A percentile compares a stretch with the other conserved stretches of the same genome.
phyloP scores from a whole-genome alignment of 1,284 basidiomycete species.

The Phylloboletellus chloephorus region DNA sequence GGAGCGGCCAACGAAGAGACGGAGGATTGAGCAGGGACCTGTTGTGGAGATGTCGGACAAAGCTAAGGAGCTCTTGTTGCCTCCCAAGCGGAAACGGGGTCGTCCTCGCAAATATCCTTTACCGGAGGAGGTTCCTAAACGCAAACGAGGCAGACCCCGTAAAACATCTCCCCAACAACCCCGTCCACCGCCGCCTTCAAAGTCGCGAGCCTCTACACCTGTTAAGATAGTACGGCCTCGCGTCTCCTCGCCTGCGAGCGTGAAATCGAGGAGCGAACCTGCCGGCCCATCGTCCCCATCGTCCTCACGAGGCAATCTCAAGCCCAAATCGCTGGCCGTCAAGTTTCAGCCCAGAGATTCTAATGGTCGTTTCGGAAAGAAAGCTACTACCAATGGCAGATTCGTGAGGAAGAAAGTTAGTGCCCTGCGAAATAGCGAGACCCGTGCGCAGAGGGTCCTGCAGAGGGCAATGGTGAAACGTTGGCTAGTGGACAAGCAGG shows the following conservation, averaged over 20 bases:
- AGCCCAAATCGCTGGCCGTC: constrained; percentile 44
- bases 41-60: constrained; percentile 36
- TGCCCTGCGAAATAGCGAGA: constrained; percentile 22
- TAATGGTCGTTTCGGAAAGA: constrained; percentile 49
- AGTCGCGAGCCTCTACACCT: constrained; percentile 12
- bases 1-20: constrained; percentile 42
- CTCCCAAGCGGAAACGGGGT: constrained; percentile 33
- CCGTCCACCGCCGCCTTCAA: constrained; percentile 12
- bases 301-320: constrained; percentile 26
- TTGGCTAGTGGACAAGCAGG: constrained; percentile 30
- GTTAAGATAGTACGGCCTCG: constrained; percentile 14
- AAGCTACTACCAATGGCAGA: constrained; percentile 47
- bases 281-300: constrained; percentile 28
- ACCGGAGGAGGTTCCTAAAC: constrained; percentile 32
- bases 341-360: constrained; percentile 45
- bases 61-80: constrained; percentile 32
- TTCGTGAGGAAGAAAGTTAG: constrained; percentile 37
- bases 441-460: constrained; percentile 39
- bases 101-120: constrained; percentile 34
- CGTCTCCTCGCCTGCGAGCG: constrained; percentile 19
- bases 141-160: constrained; percentile 34
- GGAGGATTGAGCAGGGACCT: constrained; percentile 35
- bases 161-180: constrained; percentile 24
- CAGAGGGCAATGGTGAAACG: constrained; percentile 38
- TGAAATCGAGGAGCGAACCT: constrained; percentile 23